These are phyloP conservation scores for Paramecium caudatum DNA, from an alignment of 73 alveolate species.

Conservation along the genomic window DNA sequence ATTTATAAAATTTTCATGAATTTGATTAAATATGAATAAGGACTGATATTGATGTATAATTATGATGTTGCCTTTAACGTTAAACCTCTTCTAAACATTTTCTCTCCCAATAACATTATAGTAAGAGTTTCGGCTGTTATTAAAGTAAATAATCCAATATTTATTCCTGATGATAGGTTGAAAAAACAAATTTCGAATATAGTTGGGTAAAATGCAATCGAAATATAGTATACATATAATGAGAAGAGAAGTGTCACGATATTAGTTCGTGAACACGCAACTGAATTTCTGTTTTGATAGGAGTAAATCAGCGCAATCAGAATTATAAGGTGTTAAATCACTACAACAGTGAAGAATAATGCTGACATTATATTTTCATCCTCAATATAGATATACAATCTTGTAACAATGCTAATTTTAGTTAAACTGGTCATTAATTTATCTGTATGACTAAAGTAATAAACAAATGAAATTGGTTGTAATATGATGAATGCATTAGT, in stretches of 20 bases:
- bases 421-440: not conserved
- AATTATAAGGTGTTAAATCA: too few species aligned
- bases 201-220: conserved; percentile 18
- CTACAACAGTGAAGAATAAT: too few species aligned
- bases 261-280: too few species aligned
- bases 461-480: not conserved
- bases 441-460: not conserved
- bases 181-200: conserved; percentile 1
- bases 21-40: conserved; percentile 3
- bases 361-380: conserved; percentile 4
- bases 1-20: not conserved
- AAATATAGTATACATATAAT: not conserved
- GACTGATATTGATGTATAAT: conserved; percentile 5
- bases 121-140: not conserved
- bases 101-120: conserved; percentile 10
- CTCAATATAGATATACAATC: not conserved
- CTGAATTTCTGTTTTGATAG: too few species aligned
- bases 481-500: conserved; percentile 14
- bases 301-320: too few species aligned
- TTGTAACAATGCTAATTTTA: not conserved
- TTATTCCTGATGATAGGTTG: too few species aligned
- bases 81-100: conserved; percentile 10
- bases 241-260: conserved; percentile 15
- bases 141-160: too few species aligned
- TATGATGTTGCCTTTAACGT: conserved; percentile 10